Base-by-base conservation (phyloP, 176 grass and related monocot genomes). In the Zea luxurians region DNA sequence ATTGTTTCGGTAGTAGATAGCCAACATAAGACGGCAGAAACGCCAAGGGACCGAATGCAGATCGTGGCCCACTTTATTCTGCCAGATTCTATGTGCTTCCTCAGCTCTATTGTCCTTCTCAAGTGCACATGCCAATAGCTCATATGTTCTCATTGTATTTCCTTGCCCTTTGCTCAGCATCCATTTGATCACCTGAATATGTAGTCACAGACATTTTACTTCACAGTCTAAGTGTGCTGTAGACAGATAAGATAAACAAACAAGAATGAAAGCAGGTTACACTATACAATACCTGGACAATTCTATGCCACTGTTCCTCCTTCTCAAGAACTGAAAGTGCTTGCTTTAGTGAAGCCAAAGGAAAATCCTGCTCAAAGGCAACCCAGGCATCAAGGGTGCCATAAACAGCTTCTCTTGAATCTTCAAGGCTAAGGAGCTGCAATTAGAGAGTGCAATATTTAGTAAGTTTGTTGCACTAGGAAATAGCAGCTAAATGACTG, bases 91-190 rank as follows among this genome's bases (percentile, higher is more conserved):
- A 82, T 90, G 91, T 21, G 91, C 94, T 84, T 97, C 94, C 60
- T 97, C 91, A 10, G 94, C 94, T 79, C 94, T 91, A 79, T 94
- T 93, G 52, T 97, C 91, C 80, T 94, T 97, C 81, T 97, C 94
- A 76, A 97, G 87, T 67, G 94, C 91, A 48, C 86, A 74, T 10
- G 86, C 87, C 85, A 97, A 72, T 79, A 86, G 89, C 83, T 94
- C 85, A 53, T 94, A 94, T 67, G 91, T 94, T 84, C 85, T 82
- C 72, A 88, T 78, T 61, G 91, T 97, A 58, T 74, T 97, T 83
- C 94, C 91, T 90, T 94, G 94, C 68, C 94, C 94, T 88, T 94
- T 97, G 87, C 89, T 97, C 52, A 94, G 66, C 83, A 92, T 92
- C 94, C 94, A 94, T 88, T 97, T 94, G 82, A 97, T 41, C 18